Evolutionary conservation across 495 filamentous ascomycete species (phyloP), one percentile per base, ranked within the genome.

Genomic region (Podospora sp.): DNA sequence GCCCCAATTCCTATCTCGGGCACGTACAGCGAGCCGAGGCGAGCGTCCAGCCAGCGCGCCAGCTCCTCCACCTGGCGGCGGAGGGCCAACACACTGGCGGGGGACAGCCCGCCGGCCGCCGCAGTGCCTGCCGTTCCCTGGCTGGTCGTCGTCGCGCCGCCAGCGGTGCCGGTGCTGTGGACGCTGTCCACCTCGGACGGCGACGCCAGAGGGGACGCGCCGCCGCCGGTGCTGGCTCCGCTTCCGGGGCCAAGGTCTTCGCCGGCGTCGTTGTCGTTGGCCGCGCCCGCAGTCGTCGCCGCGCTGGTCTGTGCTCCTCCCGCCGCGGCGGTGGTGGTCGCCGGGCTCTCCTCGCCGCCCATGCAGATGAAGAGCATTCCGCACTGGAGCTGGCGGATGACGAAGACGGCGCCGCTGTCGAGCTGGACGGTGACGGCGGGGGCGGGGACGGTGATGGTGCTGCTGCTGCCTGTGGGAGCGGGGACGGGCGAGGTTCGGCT

Each of bases 311-410:
- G 6, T 59, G 8, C 55, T 58, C 59, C 29, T 4, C n/a, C n/a
- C n/a, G n/a, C n/a, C 58, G n/a, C 18, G n/a, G 24, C 62, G 21
- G 21, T 36, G 12, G 24, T 21, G 8, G 50, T 35, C 18, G 62
- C 27, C 21, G 51, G 18, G 63, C 56, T n/a, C 25, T 53, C 61
- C 21, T 63, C 61, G 21, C 81, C 80, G n/a, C 84, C 83, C 56
- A 85, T 76, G 68, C 81, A 84, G 56, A 87, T 78, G 66, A 86
- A 84, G 46, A 87, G 68, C 65, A 87, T 76, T 16, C 82, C 83
- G 74, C 83, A 84, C 6, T 69, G 68, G 58, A 87, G 74, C 0
- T 72, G 72, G 2, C 84, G 75, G 50, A 87, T 82, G 35, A 82
- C 73, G 62, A 87, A 79, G 9, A 83, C 76, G 21, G 78, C 58